phyloP scores from a whole-genome alignment of 1,284 basidiomycete species.

The Cryptococcus sp. region DNA sequence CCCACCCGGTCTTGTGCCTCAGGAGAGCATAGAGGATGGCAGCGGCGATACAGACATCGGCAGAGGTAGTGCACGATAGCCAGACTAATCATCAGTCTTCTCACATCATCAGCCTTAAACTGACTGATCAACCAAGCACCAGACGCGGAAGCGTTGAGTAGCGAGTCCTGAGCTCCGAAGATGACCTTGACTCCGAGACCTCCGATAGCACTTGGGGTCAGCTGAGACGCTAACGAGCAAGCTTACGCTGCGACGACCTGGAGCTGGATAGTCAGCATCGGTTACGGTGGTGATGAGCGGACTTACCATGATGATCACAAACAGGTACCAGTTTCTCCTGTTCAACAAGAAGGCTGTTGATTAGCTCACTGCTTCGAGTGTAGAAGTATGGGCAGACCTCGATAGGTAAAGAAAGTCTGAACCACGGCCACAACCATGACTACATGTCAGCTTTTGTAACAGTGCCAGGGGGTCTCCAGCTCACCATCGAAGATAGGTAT shows the following conservation, averaged over 20 bases:
- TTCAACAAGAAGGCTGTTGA: constrained; percentile 22
- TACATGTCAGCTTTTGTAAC: not conserved
- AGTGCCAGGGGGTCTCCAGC: not conserved
- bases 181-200: constrained; percentile 23
- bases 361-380: not conserved
- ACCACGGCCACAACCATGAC: constrained; percentile 17
- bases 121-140: constrained; percentile 19
- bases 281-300: not conserved
- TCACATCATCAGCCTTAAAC: not conserved
- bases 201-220: constrained; percentile 12
- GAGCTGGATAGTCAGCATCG: constrained; percentile 2
- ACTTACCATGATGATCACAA: constrained; percentile 18
- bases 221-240: not conserved
- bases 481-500: constrained; percentile 24
- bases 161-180: constrained; percentile 14
- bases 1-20: constrained; percentile 22
- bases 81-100: constrained; percentile 13
- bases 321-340: constrained; percentile 19
- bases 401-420: constrained; percentile 32
- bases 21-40: constrained; percentile 23
- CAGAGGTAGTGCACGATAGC: constrained; percentile 16
- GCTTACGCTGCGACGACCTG: constrained; percentile 11
- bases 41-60: constrained; percentile 28
- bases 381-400: constrained; percentile 3
- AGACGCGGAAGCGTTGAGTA: constrained; percentile 17